Conservation (phyloP, 2,329 filamentous ascomycete genomes). For the Dryadomyces sulphureus region DNA sequence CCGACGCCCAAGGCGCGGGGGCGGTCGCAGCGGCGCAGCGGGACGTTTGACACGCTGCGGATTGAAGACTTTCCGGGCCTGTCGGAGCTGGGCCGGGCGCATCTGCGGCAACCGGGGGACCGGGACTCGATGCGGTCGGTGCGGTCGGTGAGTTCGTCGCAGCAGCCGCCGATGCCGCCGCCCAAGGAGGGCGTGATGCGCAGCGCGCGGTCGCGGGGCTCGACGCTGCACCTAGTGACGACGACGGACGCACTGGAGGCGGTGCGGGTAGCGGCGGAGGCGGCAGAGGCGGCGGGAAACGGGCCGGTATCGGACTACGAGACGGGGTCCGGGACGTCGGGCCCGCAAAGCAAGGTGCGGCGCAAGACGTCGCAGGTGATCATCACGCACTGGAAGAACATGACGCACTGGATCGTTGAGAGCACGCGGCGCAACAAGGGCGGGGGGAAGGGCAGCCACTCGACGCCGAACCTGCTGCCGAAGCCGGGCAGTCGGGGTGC, state of each 20-base stretch:
- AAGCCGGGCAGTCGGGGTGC: conserved; percentile 28
- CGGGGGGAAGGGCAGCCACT: conserved; percentile 37
- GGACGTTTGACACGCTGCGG: conserved; percentile 42
- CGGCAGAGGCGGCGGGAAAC: conserved; percentile 8
- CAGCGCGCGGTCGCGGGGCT: conserved; percentile 61
- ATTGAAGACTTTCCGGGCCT: conserved; percentile 65
- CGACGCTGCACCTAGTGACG: conserved; percentile 74
- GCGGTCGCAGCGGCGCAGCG: conserved; percentile 60
- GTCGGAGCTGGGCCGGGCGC: conserved; percentile 40
- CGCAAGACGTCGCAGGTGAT: conserved; percentile 45
- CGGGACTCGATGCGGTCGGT: conserved; percentile 64
- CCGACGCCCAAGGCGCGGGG: conserved; percentile 55
- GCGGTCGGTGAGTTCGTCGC: conserved; percentile 62
- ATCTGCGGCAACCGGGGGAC: conserved; percentile 57
- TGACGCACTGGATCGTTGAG: conserved; percentile 49
- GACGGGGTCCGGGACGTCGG: not conserved
- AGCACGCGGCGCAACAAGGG: conserved; percentile 36
- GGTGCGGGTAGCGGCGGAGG: conserved; percentile 14
- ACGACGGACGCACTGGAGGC: conserved; percentile 36
- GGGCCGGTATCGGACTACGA: not conserved
- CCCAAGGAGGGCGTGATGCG: conserved; percentile 66
- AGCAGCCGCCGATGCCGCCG: conserved; percentile 61
- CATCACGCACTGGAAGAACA: conserved; percentile 46
- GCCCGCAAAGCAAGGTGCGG: conserved; percentile 25
- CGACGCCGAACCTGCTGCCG: conserved; percentile 42